Evolutionary conservation across 1,139 yeast species (phyloP).

Genomic region (Scheffersomyces stambukii): DNA sequence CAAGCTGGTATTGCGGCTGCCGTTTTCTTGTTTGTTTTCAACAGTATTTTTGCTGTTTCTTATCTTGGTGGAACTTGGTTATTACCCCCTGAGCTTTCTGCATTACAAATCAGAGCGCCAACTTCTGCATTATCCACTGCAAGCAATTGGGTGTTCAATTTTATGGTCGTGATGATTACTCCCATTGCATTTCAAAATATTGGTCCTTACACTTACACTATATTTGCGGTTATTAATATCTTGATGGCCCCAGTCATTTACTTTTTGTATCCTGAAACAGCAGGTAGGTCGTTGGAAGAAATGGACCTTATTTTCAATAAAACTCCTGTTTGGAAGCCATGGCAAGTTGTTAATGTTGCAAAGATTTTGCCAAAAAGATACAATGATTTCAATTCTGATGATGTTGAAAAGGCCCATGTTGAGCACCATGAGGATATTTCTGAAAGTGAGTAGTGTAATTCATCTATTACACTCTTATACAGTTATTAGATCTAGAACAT

Average conservation of each 20-base stretch:
- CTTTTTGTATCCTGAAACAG: conserved; percentile 59
- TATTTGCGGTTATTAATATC: conserved; percentile 39
- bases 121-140: conserved; percentile 35
- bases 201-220: conserved; percentile 28
- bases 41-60: conserved; percentile 26
- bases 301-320: conserved; percentile 54
- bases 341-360: conserved; percentile 40
- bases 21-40: conserved; percentile 32
- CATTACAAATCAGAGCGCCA: conserved; percentile 32
- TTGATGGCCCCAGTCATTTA: conserved; percentile 51
- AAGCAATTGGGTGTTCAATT: conserved; percentile 34
- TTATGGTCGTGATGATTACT: conserved; percentile 23
- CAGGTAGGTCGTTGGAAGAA: conserved; percentile 56
- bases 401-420: conserved; percentile 7
- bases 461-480: no score
- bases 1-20: conserved; percentile 32
- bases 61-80: conserved; percentile 39
- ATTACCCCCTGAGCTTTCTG: conserved; percentile 35
- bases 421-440: conserved; percentile 10
- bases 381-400: conserved; percentile 1
- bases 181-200: conserved; percentile 31
- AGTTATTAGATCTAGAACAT: no score
- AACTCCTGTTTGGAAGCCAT: conserved; percentile 31
- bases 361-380: conserved; percentile 5
- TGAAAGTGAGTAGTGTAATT: no score